phyloP scores from a whole-genome alignment of 2,329 filamentous ascomycete genomes.

The Neonectria hederae region DNA sequence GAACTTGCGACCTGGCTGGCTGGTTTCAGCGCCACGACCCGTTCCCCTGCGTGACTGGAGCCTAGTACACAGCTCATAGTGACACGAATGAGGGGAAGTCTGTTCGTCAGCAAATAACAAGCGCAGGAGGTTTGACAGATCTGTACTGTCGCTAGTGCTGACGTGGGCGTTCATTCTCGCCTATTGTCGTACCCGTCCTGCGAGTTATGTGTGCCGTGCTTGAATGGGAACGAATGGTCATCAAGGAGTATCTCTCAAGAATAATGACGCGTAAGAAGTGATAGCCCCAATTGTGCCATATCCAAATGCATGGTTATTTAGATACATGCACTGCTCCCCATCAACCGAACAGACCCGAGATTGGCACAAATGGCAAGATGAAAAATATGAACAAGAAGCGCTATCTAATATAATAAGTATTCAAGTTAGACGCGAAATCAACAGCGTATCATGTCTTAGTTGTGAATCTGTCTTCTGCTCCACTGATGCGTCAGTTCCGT shows the following conservation, averaged over 20 bases:
- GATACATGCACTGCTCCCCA: no score
- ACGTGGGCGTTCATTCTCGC: neutral
- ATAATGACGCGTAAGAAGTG: neutral
- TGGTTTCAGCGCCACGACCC: neutral
- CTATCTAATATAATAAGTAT: neutral
- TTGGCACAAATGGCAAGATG: no score
- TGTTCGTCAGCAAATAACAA: neutral
- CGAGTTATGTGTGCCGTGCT: no score
- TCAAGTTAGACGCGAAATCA: neutral
- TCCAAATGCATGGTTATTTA: no score
- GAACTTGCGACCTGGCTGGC: no score
- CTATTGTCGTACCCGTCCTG: neutral
- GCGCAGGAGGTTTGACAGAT: neutral
- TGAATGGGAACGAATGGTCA: no score
- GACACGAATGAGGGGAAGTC: neutral
- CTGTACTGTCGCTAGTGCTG: neutral
- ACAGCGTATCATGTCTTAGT: neutral
- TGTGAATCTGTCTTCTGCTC: slow-evolving; percentile 37
- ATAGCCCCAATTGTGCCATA: no score
- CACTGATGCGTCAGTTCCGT: slow-evolving; percentile 47
- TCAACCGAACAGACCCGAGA: no score
- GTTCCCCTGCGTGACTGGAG: neutral
- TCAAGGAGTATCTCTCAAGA: no score
- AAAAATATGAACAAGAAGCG: neutral
- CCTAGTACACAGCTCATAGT: neutral